phyloP scores from a whole-genome alignment of 805 yeast genomes.

The Myxozyma neglecta region DNA sequence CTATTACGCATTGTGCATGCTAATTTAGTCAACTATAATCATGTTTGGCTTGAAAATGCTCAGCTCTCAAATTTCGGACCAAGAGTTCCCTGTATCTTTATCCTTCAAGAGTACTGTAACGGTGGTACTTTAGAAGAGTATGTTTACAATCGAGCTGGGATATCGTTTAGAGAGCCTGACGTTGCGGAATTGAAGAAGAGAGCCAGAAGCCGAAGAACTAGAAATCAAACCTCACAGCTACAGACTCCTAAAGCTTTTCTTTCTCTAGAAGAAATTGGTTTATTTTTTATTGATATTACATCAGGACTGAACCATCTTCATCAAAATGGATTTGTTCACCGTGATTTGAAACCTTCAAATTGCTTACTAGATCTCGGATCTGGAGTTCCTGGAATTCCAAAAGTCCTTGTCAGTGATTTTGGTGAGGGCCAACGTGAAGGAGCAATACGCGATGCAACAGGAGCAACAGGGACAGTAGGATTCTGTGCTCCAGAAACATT shows the following conservation, averaged over 20 bases:
- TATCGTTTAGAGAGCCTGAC: conserved; percentile 28
- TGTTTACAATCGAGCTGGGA: conserved; percentile 41
- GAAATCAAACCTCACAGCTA: background rate
- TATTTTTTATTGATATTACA: conserved; percentile 65
- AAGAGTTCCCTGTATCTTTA: conserved; percentile 69
- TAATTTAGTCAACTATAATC: conserved; percentile 80
- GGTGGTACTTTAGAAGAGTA: conserved; percentile 85
- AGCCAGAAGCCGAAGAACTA: conserved; percentile 13
- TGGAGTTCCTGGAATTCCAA: conserved; percentile 52
- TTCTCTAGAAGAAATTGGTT: conserved; percentile 60
- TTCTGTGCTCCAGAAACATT: conserved; percentile 85
- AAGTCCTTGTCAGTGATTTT: conserved; percentile 79
- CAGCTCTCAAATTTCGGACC: conserved; percentile 55
- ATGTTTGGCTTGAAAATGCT: conserved; percentile 84
- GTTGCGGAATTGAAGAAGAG: conserved; percentile 45
- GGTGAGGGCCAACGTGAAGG: conserved; percentile 86
- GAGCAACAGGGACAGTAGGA: conserved; percentile 85
- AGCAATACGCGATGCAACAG: conserved; percentile 63
- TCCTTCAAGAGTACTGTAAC: conserved; percentile 81
- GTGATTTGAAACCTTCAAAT: conserved; percentile 88
- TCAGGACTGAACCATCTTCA: conserved; percentile 74
- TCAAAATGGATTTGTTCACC: conserved; percentile 71
- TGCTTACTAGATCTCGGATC: conserved; percentile 53
- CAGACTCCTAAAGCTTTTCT: conserved; percentile 36
- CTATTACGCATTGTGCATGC: conserved; percentile 56